These are phyloP conservation scores for Oenanthe javanica DNA, from an alignment of 140 eudicot species.

Conservation along the genomic window DNA sequence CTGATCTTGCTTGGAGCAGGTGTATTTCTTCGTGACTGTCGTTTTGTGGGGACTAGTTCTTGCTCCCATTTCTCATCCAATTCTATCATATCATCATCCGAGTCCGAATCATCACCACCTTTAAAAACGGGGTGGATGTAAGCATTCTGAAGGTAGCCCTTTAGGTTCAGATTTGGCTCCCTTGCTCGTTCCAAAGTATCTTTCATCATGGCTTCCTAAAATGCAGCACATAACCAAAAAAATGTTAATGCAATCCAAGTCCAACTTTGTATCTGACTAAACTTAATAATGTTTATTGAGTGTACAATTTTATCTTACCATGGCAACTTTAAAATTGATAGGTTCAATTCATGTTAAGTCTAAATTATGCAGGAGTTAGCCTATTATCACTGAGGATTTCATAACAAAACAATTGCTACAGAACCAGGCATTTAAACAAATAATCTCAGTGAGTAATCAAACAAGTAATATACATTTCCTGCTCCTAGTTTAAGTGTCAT, in stretches of 20 bases:
- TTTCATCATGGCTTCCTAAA: constrained; percentile 14
- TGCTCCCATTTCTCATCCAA: constrained; percentile 4
- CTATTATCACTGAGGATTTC: neutral
- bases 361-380: neutral
- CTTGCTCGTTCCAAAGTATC: constrained; percentile 14
- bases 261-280: neutral
- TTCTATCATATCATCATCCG: constrained; percentile 1
- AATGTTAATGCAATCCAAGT: neutral
- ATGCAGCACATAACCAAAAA: neutral
- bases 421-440: neutral
- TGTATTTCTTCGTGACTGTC: constrained; percentile 24
- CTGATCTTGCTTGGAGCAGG: constrained; percentile 18
- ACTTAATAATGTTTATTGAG: neutral
- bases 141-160: constrained; percentile 15
- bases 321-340: neutral
- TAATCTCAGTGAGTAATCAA: neutral
- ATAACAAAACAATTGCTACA: neutral
- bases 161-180: constrained; percentile 14
- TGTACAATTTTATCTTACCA: neutral
- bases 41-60: constrained; percentile 25
- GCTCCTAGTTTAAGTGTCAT: neutral
- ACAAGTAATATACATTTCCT: neutral
- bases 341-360: neutral
- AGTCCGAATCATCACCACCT: constrained; percentile 9
- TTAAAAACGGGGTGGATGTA: constrained; percentile 8